Conservation (phyloP, 2,329 filamentous ascomycete species). For the Dactylonectria estremocensis region DNA sequence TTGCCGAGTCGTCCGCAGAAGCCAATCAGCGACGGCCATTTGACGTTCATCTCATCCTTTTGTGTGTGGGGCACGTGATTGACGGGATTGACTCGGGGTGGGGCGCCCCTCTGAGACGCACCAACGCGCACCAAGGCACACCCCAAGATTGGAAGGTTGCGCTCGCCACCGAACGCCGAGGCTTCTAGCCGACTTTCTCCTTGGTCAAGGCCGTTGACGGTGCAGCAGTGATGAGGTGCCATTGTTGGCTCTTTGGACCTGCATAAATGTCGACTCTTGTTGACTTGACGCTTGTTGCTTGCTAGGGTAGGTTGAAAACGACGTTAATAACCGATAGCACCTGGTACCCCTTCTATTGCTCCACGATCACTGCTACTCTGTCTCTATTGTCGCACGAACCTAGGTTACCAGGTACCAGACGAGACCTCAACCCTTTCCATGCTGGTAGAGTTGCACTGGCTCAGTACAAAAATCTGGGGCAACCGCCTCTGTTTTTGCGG, state of each 20-base stretch:
- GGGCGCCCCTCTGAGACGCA: slow-evolving; percentile 14
- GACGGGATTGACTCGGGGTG: slow-evolving; percentile 27
- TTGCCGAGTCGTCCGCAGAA: slow-evolving; percentile 39
- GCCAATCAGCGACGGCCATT: slow-evolving; percentile 41
- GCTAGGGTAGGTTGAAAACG: too few relatives aligned
- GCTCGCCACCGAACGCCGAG: slow-evolving; percentile 27
- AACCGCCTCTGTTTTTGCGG: slow-evolving; percentile 2
- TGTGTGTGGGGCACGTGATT: slow-evolving; percentile 40
- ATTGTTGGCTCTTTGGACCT: slow-evolving; percentile 15
- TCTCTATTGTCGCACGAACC: slow-evolving; percentile 3
- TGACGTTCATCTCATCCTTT: slow-evolving; percentile 26
- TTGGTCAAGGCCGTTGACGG: background rate
- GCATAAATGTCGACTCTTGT: too few relatives aligned
- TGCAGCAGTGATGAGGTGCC: too few relatives aligned
- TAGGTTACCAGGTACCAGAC: background rate
- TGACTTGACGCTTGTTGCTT: too few relatives aligned
- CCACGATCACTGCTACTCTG: background rate
- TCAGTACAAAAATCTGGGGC: slow-evolving; percentile 5
- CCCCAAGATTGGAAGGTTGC: slow-evolving; percentile 26
- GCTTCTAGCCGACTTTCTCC: slow-evolving; percentile 5
- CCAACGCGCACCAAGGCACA: slow-evolving; percentile 20
- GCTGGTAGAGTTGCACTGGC: background rate
- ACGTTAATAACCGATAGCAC: background rate
- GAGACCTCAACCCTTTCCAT: background rate
- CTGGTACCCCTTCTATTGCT: background rate